Base-by-base conservation (phyloP, 495 filamentous ascomycete genomes). In the Penicillium coprophilum region DNA sequence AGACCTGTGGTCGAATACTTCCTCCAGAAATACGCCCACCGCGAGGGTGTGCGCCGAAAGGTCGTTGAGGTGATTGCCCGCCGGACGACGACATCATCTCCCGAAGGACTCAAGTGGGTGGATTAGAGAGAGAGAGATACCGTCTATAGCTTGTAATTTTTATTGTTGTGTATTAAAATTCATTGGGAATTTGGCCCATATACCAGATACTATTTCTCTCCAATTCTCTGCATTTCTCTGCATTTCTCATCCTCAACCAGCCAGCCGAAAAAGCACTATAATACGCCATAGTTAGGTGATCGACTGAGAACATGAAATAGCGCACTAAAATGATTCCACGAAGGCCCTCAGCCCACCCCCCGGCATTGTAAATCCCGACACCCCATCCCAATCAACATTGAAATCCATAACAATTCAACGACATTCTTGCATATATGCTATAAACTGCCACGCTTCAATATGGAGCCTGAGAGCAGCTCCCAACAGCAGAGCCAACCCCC, bases 31-130 rank as follows among this genome's bases (percentile, higher is more conserved):
- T 75, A 59, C 57, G 64, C 63, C 13, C 58, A 72, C 57, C 73
- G 74, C 58, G 70, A 73, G 47, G 74, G 74, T 48, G 73, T 72
- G 36, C 62, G 56, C 31, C 67, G 73, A 66, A 77, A 77, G 72
- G 65, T 75, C n/a, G 53, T 60, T 2, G 71, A 74, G 52, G 71
- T 77, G 15, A 46, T 74, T 59, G 53, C 58, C 31, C 57, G 72
- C 44, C 63, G 66, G 45, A 68, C 69, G 46, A 51, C 58, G 20
- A 58, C 32, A 8, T 62, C 50, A 12, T 34, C 52, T 36, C 32
- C 45, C 11, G 44, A 69, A 31, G 73, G 71, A 27, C 46, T 70
- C 44, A 40, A 53, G 46, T 76, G 73, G 73, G 6, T 38, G 15
- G 47, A 60, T 48, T 65, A 60, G 53, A 65, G 24, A 56, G 43